Evolutionary conservation across 352 stramenopile genomes (phyloP), one percentile per base, ranked within the genome.

Genomic region (Phytophthora kernoviae): DNA sequence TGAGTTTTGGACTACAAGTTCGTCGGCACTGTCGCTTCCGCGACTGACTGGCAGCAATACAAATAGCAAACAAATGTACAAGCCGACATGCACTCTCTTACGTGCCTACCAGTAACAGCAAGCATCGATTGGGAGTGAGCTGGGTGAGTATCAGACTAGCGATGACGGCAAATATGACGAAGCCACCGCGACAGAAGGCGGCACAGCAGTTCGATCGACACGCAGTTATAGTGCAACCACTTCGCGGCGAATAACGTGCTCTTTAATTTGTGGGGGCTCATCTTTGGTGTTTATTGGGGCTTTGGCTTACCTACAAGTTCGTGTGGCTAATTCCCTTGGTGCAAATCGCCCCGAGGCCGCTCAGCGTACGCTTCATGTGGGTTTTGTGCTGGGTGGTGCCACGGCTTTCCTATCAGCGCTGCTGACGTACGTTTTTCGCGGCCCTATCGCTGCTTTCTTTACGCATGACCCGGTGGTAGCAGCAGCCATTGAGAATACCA

Each of bases 231-330:
- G 54, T 12, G 59, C 39, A 39, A 69, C 69, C n/a, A 90, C 32
- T 52, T 94, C 6, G 84, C 86, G 1, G 86, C 83, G 17, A 93
- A 92, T 75, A 90, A 76, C 55, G 86, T 94, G 36, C 68, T 94
- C 36, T 92, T 88, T 60, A 91, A 87, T 55, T 67, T 94, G 30
- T 94, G 86, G 83, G 82, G 81, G 0, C 77, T 94, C 39, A 79
- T 94, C 57, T 94, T 90, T 36, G 84, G 74, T 11, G 58, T 94
- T n/a, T 94, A 90, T 54, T 94, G 85, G 85, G 85, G 85, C 53
- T 91, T 94, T 65, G 85, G 81, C 14, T 68, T 91, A 17, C 81
- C 85, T 5, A 91, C 85, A 94, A 73, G 85, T 94, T 54, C 81
- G 83, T 12, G 66, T 70, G 0, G 85, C 85, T 37, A 94, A 92